Evolutionary conservation across 208 protist species (phyloP).

Genomic region (Trypanosoma scelopori): DNA sequence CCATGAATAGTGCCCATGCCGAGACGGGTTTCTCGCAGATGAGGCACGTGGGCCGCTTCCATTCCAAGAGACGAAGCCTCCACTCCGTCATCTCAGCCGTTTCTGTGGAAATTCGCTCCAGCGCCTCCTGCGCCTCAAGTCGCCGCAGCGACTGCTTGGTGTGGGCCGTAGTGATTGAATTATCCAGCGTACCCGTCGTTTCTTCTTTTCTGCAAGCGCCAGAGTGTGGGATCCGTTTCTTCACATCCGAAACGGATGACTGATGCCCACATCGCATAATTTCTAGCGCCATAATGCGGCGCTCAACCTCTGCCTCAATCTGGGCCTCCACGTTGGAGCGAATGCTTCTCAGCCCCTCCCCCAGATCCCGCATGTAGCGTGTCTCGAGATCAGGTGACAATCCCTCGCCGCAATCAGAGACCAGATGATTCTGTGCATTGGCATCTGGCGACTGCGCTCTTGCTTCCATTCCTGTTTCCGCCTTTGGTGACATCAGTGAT

Average conservation of each 20-base stretch:
- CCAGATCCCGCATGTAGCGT: conserved; percentile 1
- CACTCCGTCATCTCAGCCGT: conserved; percentile 1
- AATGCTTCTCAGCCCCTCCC: neutral
- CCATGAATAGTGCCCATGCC: neutral
- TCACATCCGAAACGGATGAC: neutral
- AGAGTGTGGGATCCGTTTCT: neutral
- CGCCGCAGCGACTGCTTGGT: too few relatives aligned
- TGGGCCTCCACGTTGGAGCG: neutral
- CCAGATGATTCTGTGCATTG: too few relatives aligned
- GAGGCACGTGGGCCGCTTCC: conserved; percentile 3
- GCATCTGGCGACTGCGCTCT: too few relatives aligned
- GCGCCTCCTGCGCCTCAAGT: neutral
- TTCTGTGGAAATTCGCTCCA: conserved; percentile 14
- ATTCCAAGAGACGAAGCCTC: neutral
- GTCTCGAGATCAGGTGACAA: neutral
- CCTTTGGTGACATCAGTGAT: too few relatives aligned
- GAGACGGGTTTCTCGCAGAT: conserved; percentile 3
- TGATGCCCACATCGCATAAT: neutral
- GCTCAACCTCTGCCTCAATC: conserved; percentile 2
- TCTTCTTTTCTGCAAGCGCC: neutral
- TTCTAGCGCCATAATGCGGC: neutral
- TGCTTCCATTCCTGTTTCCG: too few relatives aligned
- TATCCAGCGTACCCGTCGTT: neutral
- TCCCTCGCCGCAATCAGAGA: neutral
- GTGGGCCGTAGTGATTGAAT: neutral